These are phyloP conservation scores for Venturia asperata DNA, from an alignment of 2,329 filamentous ascomycete species.

Conservation along the genomic window DNA sequence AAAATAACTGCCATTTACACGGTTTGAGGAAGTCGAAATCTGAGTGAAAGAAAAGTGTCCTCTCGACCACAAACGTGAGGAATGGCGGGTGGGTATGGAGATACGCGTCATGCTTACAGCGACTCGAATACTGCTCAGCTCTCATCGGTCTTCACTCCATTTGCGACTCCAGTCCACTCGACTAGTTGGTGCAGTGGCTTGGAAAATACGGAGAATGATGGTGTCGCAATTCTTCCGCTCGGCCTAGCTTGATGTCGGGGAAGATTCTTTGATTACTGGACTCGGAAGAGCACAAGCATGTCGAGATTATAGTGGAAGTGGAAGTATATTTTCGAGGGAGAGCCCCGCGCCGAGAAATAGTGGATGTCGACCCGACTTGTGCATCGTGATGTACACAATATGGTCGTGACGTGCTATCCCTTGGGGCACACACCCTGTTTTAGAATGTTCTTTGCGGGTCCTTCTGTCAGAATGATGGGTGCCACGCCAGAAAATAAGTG, in stretches of 20 bases:
- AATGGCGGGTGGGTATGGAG: not conserved
- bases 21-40: not conserved
- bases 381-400: not conserved
- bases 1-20: not conserved
- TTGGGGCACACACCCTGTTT: not conserved
- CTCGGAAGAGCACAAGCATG: not conserved
- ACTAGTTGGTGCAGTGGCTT: not conserved
- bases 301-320: not conserved
- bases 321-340: not conserved
- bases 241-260: not conserved
- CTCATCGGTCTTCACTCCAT: slow-evolving; percentile 11
- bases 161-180: not conserved
- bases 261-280: not conserved
- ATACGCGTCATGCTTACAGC: not conserved
- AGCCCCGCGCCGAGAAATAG: not conserved
- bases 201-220: not conserved
- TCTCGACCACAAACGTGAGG: not conserved
- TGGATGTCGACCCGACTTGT: not conserved
- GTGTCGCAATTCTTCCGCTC: not conserved
- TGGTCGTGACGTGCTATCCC: not conserved
- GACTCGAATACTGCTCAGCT: not conserved
- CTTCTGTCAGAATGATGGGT: not conserved
- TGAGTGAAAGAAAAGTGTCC: not conserved
- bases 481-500: not conserved
- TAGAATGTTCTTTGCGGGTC: slow-evolving; percentile 6